Percentiles rank a stretch among this genome's conserved stretches.
Conservation (phyloP, 148 eudicot genomes). For the Heliosperma pusillum region DNA sequence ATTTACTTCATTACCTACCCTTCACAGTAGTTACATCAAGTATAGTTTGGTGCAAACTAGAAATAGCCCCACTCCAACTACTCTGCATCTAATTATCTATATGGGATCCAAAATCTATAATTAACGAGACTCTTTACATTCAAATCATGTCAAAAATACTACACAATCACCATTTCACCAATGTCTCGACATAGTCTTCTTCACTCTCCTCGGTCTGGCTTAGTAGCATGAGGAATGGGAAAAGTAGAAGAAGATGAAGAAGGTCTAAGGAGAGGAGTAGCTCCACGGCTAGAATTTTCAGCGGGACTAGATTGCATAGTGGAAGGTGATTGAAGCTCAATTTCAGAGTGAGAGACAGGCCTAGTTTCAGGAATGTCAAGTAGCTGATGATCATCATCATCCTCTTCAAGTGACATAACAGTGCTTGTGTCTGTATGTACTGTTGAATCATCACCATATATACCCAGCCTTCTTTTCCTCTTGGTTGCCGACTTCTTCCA, state of each 20-base stretch:
- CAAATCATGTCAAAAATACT: background rate
- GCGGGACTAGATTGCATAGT: conserved; percentile 29
- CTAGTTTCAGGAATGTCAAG: conserved; percentile 52
- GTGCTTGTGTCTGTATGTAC: conserved; percentile 86
- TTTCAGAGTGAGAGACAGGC: conserved; percentile 32
- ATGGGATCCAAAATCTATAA: conserved; percentile 2
- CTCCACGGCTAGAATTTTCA: conserved; percentile 56
- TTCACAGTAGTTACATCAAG: too few species aligned
- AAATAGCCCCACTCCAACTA: too few species aligned
- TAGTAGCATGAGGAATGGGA: conserved; percentile 35
- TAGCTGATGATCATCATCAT: conserved; percentile 56
- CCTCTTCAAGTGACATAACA: conserved; percentile 74
- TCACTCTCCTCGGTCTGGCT: conserved; percentile 46
- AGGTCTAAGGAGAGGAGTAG: conserved; percentile 78
- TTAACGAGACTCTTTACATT: conserved; percentile 14
- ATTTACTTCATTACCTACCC: too few species aligned
- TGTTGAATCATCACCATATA: conserved; percentile 66
- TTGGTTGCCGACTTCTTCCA: conserved; percentile 85
- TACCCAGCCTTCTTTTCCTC: conserved; percentile 62
- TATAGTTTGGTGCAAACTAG: too few species aligned
- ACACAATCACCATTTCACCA: background rate
- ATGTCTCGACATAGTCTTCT: conserved; percentile 5
- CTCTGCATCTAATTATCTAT: background rate
- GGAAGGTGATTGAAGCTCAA: conserved; percentile 62
- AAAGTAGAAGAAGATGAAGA: conserved; percentile 30